phyloP scores from a whole-genome alignment of 768 basidiomycete genomes.

The Leccinum disarticulatum region DNA sequence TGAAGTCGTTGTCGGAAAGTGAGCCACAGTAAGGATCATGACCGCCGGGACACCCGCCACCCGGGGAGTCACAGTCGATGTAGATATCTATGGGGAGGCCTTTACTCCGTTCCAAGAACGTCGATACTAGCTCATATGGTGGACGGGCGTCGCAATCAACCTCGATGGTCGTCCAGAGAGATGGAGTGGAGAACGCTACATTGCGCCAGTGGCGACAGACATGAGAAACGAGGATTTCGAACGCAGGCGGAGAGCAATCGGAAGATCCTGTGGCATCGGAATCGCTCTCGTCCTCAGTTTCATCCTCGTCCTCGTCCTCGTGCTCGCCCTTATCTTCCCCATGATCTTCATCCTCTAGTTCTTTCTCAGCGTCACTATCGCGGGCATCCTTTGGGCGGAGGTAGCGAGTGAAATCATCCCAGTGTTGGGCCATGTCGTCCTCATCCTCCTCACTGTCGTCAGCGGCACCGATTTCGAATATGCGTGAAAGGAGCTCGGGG shows the following conservation, averaged over 20 bases:
- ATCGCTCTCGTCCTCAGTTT: conserved; percentile 2
- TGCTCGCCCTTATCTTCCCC: neutral
- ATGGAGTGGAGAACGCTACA: conserved; percentile 49
- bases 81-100: conserved; percentile 52
- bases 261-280: conserved; percentile 8
- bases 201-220: conserved; percentile 62
- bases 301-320: neutral
- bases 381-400: conserved; percentile 36
- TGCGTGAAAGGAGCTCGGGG: conserved; percentile 54
- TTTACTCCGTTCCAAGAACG: conserved; percentile 55
- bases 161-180: conserved; percentile 53
- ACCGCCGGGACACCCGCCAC: conserved; percentile 14
- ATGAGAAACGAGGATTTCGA: conserved; percentile 59
- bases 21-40: conserved; percentile 26
- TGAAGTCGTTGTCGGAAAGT: conserved; percentile 24
- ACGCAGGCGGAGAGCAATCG: conserved; percentile 27
- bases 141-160: conserved; percentile 28
- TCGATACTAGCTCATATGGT: conserved; percentile 43
- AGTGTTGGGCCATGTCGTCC: conserved; percentile 25
- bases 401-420: conserved; percentile 10
- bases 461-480: conserved; percentile 50
- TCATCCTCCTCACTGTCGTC: conserved; percentile 41
- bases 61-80: conserved; percentile 43
- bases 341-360: neutral
- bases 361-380: conserved; percentile 2